These are phyloP conservation scores for Hibiscus trionum DNA, from an alignment of 345 rosid species.

Conservation along the genomic window DNA sequence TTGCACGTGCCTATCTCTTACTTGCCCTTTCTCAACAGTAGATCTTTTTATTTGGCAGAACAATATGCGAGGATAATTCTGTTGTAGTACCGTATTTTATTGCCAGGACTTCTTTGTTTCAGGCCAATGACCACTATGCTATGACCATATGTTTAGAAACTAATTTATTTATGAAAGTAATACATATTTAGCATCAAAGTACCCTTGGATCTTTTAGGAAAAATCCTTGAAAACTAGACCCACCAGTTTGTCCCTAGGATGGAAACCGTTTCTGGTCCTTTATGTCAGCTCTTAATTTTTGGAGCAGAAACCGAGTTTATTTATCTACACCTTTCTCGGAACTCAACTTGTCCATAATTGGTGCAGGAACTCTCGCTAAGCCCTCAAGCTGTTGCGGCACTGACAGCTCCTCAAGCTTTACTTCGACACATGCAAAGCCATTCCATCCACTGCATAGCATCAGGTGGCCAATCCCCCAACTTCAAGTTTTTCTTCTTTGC, in stretches of 20 bases:
- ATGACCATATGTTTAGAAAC: not conserved
- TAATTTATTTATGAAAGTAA: not conserved
- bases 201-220: not conserved
- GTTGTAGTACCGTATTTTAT: not conserved
- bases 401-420: conserved; percentile 69
- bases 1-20: not conserved
- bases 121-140: not conserved
- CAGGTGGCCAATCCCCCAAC: conserved; percentile 88
- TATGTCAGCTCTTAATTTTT: not conserved
- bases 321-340: conserved; percentile 1
- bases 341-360: not conserved
- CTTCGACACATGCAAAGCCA: conserved; percentile 81
- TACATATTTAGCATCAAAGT: not conserved
- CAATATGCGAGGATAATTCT: not conserved
- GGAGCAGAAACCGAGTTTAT: not conserved
- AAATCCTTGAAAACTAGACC: not conserved
- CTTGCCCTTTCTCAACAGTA: not conserved
- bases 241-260: not conserved
- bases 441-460: conserved; percentile 88
- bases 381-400: conserved; percentile 62
- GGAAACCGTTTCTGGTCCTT: not conserved
- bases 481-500: conserved; percentile 95
- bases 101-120: not conserved
- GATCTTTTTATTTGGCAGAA: not conserved
- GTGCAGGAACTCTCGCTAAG: conserved; percentile 58